phyloP scores from a whole-genome alignment of 148 eudicot species.

The Chenopodium album region DNA sequence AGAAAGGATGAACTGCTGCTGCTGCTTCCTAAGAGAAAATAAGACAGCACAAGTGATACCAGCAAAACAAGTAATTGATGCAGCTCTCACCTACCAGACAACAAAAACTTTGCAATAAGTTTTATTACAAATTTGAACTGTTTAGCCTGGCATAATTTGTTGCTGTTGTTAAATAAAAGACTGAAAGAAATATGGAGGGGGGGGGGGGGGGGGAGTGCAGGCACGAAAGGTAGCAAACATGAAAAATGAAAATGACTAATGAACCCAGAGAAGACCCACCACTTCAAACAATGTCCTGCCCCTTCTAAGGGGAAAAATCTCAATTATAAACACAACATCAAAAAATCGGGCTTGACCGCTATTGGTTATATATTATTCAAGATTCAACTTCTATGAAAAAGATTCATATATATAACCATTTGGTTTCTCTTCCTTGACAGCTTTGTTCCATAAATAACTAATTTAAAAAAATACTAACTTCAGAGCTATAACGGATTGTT shows the following conservation, averaged over 20 bases:
- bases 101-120: slow-evolving; percentile 6
- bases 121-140: neutral
- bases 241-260: neutral
- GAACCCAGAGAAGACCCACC: too few species aligned
- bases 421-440: neutral
- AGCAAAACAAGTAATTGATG: slow-evolving; percentile 89
- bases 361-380: neutral
- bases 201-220: neutral
- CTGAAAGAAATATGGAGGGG: neutral
- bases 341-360: neutral
- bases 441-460: neutral
- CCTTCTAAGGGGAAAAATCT: neutral
- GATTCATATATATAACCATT: neutral
- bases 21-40: slow-evolving; percentile 56
- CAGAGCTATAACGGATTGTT: neutral
- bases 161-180: neutral
- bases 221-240: neutral
- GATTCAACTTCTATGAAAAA: neutral
- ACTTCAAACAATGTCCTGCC: neutral
- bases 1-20: slow-evolving; percentile 59
- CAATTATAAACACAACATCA: neutral
- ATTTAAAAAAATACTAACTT: neutral
- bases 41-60: slow-evolving; percentile 84
- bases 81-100: slow-evolving; percentile 78
- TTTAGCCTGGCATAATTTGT: slow-evolving; percentile 2